These are phyloP conservation scores for Besnoitia besnoiti DNA, from an alignment of 169 alveolate genomes.

Conservation along the genomic window DNA sequence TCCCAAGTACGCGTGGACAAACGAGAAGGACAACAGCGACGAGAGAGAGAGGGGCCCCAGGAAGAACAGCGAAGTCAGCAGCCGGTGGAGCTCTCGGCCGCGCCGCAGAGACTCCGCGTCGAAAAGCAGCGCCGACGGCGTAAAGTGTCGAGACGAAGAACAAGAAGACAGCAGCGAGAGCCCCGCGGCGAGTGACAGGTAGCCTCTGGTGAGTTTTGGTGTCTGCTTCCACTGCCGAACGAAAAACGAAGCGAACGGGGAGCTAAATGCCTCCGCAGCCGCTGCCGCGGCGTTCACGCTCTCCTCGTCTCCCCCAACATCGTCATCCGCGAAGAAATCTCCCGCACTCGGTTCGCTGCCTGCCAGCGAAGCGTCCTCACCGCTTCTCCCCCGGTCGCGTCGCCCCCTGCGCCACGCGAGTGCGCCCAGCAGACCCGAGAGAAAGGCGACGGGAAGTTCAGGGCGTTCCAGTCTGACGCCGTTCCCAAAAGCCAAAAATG, in stretches of 20 bases:
- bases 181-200: neutral
- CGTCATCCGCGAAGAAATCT: neutral
- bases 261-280: slow-evolving; percentile 1
- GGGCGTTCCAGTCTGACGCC: too few species aligned
- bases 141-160: neutral
- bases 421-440: neutral
- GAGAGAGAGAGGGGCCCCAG: slow-evolving; percentile 35
- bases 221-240: slow-evolving; percentile 19
- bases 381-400: neutral
- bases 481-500: too few species aligned
- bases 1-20: slow-evolving; percentile 36
- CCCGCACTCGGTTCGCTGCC: neutral
- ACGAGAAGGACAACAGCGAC: slow-evolving; percentile 31
- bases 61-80: slow-evolving; percentile 26
- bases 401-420: neutral
- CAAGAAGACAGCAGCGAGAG: slow-evolving; percentile 5
- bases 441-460: neutral
- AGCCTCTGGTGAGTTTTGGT: neutral
- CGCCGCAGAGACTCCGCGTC: neutral
- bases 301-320: neutral
- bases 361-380: neutral
- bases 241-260: neutral
- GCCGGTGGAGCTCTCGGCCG: slow-evolving; percentile 19
- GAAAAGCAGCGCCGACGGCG: slow-evolving; percentile 26
- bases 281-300: neutral